Base-by-base conservation (phyloP, 352 stramenopile genomes). In the Hyaloperonospora arabidopsidis region DNA sequence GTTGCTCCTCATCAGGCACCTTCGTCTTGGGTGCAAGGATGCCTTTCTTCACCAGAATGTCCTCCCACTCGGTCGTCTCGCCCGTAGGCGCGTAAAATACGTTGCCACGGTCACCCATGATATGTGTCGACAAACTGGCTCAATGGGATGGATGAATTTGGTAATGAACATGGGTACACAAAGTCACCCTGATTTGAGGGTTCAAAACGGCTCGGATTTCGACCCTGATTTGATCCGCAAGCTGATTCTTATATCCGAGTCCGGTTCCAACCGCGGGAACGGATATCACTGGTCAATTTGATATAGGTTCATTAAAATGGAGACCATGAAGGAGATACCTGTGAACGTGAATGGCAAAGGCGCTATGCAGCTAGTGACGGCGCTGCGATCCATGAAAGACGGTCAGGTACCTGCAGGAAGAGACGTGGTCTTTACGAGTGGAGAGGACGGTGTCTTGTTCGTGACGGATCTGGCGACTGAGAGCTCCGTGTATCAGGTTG, bases 41-140 rank as follows among this genome's bases (percentile, higher is more conserved):
- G 5, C 84, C 84, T 57, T 89, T 90, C 68, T 93, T 94, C 45
- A 94, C 67, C 51, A 94, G 63, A 58, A 94, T 94, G 50, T 94
- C 84, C 65, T 94, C 84, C 84, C 84, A 94, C 68, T 94, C 82
- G 25, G 84, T 94, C 53, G 84, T 94, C 72, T 94, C 84, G 58
- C 84, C 84, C 59, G 84, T 94, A 17, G 81, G 81, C 67, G 70
- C 84, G 71, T 94, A 94, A 58, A 69, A 82, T 65, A 89, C 87
- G 62, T 81, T 86, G 38, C 84, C 84, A 38, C 82, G 82, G 61
- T 92, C 81, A 32, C 71, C 71, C 73, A 81, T 86, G 2, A 18
- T 18, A 11, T 41, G 2, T 18, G 25, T 29, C 25, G 25, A 29
- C 25, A 29, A 7, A 29, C 25, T 29, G 25, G 25, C 25, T 29